Base-by-base conservation (phyloP, 345 rosid genomes). In the Anacardium occidentale region DNA sequence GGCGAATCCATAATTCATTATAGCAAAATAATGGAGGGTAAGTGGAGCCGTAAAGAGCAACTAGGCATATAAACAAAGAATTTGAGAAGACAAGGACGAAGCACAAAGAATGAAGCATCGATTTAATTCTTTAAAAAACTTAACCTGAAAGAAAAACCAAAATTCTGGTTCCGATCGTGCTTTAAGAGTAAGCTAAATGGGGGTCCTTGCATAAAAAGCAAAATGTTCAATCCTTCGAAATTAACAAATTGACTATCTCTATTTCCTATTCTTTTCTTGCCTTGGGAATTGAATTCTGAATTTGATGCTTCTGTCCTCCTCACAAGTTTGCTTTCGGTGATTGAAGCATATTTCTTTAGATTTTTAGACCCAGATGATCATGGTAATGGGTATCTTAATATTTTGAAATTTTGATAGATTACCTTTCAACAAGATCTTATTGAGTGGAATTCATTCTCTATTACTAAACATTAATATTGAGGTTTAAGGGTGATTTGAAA, bases 261-360 rank as follows among this genome's bases (percentile, higher is more conserved):
- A 17, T 21, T 3, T 52, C 12, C 12, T 71, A 76, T 83, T 77
- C 82, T 70, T 82, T 80, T 44, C 85, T 86, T 83, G 79, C 80
- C 79, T 78, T 78, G 74, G 24, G 26, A 59, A 56, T 29, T 81
- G 62, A 64, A 63, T 47, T 37, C 7, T 45, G 72, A 68, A 72
- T 71, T 24, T 24, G 54, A 83, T 83, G 77, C 84, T 59, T 69
- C 42, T 54, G 34, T 62, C 0, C 11, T 15, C 29, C 11, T 24
- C 8, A 22, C 18, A 42, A 69, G 53, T 42, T 58, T 26, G n/a
- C 65, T 5, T 25, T 42, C 42, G 17, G 8, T 26, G 55, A 48
- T 25, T 47, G 1, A 21, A n/a, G 42, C 56, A 11, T 26, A 22
- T 3, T 9, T 22, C 5, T 37, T 6, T 37, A 37, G 42, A 37